A percentile compares a stretch with the other conserved stretches of the same genome.
phyloP scores from a whole-genome alignment of 768 basidiomycete genomes.

The Tubosaeta sp. region DNA sequence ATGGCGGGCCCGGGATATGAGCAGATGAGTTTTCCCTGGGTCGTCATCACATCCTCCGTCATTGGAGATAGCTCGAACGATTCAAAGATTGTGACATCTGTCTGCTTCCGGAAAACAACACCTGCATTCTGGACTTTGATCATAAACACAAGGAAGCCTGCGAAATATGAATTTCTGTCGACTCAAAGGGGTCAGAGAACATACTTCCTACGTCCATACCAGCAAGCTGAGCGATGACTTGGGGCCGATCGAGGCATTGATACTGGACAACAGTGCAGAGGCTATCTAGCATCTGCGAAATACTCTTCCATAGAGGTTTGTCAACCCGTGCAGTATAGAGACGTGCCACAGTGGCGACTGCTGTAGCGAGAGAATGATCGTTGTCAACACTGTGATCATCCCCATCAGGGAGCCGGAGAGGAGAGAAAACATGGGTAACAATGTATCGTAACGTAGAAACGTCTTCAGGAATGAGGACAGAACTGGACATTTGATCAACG shows the following conservation, averaged over 20 bases:
- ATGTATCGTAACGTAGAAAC: constrained; percentile 24
- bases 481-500: too few relatives aligned
- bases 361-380: constrained; percentile 25
- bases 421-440: constrained; percentile 41
- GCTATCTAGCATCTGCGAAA: constrained; percentile 30
- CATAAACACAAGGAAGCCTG: constrained; percentile 36
- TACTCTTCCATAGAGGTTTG: constrained; percentile 25
- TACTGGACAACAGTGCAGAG: constrained; percentile 7
- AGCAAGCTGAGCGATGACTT: constrained; percentile 11
- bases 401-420: constrained; percentile 36
- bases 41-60: constrained; percentile 32
- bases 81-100: constrained; percentile 35
- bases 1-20: constrained; percentile 46
- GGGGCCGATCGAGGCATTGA: constrained; percentile 2
- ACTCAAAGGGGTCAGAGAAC: not conserved
- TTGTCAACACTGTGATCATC: constrained; percentile 28
- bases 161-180: not conserved
- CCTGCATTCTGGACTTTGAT: constrained; percentile 48
- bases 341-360: constrained; percentile 16
- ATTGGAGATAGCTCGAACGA: constrained; percentile 43
- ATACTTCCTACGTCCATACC: constrained; percentile 20
- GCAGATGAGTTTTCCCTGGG: constrained; percentile 41
- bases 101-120: constrained; percentile 35
- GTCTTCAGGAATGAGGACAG: not conserved
- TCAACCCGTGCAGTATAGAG: constrained; percentile 14